These are phyloP conservation scores for Posidonia australis DNA, from an alignment of 106 monocot species.

Conservation along the genomic window DNA sequence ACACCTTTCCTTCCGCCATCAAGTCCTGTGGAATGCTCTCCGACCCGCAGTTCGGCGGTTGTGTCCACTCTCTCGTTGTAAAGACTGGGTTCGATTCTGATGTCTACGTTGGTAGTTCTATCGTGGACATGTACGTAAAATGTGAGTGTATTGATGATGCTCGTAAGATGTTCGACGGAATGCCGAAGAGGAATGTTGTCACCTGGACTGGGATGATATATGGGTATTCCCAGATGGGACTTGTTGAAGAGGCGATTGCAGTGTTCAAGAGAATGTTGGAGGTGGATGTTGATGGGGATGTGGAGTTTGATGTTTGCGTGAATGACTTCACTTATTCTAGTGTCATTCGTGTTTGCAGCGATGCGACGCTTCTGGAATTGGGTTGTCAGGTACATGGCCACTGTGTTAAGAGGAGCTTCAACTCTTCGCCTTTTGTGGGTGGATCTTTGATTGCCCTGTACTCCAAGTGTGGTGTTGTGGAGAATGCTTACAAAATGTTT, in stretches of 20 bases:
- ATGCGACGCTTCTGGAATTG: conserved; percentile 39
- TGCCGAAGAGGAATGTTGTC: conserved; percentile 54
- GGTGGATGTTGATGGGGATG: not conserved
- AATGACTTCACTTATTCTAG: conserved; percentile 64
- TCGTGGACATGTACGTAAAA: conserved; percentile 62
- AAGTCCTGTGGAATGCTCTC: conserved; percentile 35
- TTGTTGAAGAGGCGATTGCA: conserved; percentile 17
- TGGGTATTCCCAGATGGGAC: conserved; percentile 41
- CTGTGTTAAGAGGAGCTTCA: conserved; percentile 38
- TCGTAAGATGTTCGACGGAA: conserved; percentile 39
- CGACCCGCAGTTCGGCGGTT: conserved; percentile 11
- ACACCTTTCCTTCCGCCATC: conserved; percentile 44
- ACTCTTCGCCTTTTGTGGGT: conserved; percentile 48
- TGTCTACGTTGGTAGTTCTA: conserved; percentile 42
- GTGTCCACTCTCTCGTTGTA: conserved; percentile 38
- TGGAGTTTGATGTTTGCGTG: not conserved
- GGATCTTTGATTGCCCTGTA: conserved; percentile 52
- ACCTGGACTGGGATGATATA: conserved; percentile 59
- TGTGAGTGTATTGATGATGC: conserved; percentile 28
- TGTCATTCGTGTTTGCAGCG: conserved; percentile 36
- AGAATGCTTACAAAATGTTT: conserved; percentile 44
- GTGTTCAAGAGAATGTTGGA: conserved; percentile 36
- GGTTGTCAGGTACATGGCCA: conserved; percentile 41
- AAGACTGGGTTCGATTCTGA: conserved; percentile 19
- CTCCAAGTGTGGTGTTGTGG: conserved; percentile 59